Conservation (phyloP, 345 rosid species). For the Salix viminalis region DNA sequence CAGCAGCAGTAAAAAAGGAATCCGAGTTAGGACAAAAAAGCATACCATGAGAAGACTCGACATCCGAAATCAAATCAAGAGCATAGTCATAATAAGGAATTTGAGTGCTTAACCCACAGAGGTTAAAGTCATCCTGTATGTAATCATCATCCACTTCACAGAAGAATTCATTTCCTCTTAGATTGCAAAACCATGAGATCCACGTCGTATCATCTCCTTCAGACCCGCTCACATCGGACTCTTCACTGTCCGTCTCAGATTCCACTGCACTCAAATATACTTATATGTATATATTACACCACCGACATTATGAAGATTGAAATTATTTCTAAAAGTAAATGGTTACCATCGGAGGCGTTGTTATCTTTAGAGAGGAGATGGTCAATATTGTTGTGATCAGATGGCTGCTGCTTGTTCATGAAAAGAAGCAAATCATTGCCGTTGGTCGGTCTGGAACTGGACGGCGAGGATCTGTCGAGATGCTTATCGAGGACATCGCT, state of each 20-base stretch:
- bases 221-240: conserved; percentile 93
- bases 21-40: background rate
- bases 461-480: conserved; percentile 71
- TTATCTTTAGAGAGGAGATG: conserved; percentile 45
- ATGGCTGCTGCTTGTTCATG: conserved; percentile 53
- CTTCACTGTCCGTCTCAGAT: conserved; percentile 92
- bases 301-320: background rate
- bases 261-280: conserved; percentile 42
- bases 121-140: conserved; percentile 94
- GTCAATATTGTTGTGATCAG: conserved; percentile 44
- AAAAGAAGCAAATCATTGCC: conserved; percentile 56
- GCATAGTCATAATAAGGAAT: conserved; percentile 97
- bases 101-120: conserved; percentile 93
- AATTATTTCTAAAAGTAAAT: background rate
- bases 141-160: conserved; percentile 99
- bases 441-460: conserved; percentile 58
- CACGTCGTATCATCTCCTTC: conserved; percentile 97
- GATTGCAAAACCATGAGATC: conserved; percentile 95
- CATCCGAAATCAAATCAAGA: conserved; percentile 92
- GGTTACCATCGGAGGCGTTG: conserved; percentile 58
- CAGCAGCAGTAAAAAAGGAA: background rate
- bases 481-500: conserved; percentile 69
- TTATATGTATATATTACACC: background rate
- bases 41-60: conserved; percentile 91
- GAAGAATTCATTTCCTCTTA: conserved; percentile 94